Evolutionary conservation across 768 basidiomycete species (phyloP), one percentile per base, ranked within the genome.

Genomic region (Tulasnella sp.): DNA sequence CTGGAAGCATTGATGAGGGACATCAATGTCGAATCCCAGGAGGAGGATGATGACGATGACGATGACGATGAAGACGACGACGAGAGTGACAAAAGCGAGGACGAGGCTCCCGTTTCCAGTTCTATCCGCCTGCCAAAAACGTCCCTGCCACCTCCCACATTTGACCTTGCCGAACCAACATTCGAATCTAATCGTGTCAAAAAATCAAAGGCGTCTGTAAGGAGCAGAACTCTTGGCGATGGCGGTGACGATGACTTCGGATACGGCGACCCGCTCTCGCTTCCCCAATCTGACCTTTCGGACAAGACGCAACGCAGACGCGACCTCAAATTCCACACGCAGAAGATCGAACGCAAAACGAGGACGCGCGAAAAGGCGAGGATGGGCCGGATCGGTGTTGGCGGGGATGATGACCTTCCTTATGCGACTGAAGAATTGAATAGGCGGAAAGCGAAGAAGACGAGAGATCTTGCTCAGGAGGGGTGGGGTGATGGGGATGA

Each of bases 341-440:
- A 88, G 55, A 87, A 85, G 68, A 93, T 99, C 66, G 89, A 89
- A 68, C 83, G 43, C 21, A 55, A 45, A 43, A 21, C 53, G 38
- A 46, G 83, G 59, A 80, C 89, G 4, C 79, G 82, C 54, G 81
- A 84, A 10, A 76, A 87, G 61, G 78, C 93, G 55, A 80, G 82
- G 58, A 81, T 80, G 27, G 91, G 90, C 59, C 77, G 73, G 62
- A 78, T 77, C 24, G 81, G 85, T 3, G 69, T 82, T 53, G 86
- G 88, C 29, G 96, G 96, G 17, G 96, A 99, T 68, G 94, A 97
- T 66, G 96, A 99, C 67, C 76, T 98, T 49, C 96, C 96, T 17
- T 75, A 84, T 50, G 34, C 5, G 34, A 38, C 34, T 38, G 34
- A 38, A 15, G 77, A 76, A 72, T 83, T 79, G 68, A 80, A 81